These are phyloP conservation scores for Arabidopsis thaliana DNA, from an alignment of 345 rosid genomes.

Conservation along the genomic window DNA sequence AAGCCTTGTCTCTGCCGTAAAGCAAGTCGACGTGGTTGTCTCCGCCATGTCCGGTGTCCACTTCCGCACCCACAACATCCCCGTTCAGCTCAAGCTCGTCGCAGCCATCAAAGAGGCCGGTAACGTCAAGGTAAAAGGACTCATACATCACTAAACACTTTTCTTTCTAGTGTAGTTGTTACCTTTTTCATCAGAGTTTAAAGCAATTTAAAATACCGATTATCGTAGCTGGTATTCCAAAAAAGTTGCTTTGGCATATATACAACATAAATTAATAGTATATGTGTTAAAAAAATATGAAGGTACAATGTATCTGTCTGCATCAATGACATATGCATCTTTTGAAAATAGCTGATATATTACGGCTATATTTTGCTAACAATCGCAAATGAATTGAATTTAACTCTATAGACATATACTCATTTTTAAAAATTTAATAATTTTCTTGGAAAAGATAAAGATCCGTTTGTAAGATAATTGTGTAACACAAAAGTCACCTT, in stretches of 20 bases:
- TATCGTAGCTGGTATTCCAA: background rate
- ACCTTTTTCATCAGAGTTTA: background rate
- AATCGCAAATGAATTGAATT: background rate
- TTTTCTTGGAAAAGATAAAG: background rate
- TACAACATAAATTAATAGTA: background rate
- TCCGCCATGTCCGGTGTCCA: slow-evolving; percentile 85
- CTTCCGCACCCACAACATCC: slow-evolving; percentile 65
- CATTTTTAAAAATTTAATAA: no score
- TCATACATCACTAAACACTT: background rate
- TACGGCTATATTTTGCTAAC: background rate
- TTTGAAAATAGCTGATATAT: background rate
- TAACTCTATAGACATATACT: background rate
- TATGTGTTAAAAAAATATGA: background rate
- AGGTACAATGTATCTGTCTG: background rate
- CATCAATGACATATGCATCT: slow-evolving; percentile 3
- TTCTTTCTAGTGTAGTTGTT: background rate
- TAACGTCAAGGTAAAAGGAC: slow-evolving; percentile 59
- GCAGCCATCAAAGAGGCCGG: slow-evolving; percentile 82
- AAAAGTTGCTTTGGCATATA: background rate
- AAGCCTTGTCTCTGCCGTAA: slow-evolving; percentile 53
- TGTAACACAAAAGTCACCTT: background rate
- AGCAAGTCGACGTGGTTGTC: slow-evolving; percentile 68
- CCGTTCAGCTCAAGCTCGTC: slow-evolving; percentile 77
- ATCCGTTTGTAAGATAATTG: background rate
- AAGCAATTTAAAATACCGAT: background rate